Conservation (phyloP, 805 yeast genomes). For the Sugiyamaella chiloensis region DNA sequence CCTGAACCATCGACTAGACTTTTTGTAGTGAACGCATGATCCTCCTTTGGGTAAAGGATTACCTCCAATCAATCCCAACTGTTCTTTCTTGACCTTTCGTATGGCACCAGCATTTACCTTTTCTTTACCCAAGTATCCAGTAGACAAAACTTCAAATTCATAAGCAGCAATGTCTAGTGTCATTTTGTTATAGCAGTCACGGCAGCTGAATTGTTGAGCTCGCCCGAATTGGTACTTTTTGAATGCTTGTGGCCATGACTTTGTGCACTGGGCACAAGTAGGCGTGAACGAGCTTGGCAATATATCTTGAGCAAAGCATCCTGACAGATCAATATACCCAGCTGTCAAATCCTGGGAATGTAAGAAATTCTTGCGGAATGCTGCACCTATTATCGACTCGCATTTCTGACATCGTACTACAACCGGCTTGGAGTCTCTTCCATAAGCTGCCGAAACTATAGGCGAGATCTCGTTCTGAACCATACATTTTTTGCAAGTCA, state of each 20-base stretch:
- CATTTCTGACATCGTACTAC: conserved; percentile 36
- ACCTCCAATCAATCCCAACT: conserved; percentile 36
- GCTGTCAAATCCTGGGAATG: conserved; percentile 31
- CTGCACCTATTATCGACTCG: conserved; percentile 32
- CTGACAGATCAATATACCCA: conserved; percentile 39
- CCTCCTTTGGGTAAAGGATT: conserved; percentile 39
- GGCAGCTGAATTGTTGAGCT: conserved; percentile 32
- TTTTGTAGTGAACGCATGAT: conserved; percentile 39
- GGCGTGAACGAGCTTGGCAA: conserved; percentile 37
- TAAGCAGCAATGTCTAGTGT: conserved; percentile 33
- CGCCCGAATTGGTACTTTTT: conserved; percentile 35
- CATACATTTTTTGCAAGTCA: conserved; percentile 39
- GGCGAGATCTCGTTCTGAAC: conserved; percentile 34
- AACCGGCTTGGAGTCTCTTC: conserved; percentile 31
- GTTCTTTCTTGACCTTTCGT: conserved; percentile 20
- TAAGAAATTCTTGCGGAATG: conserved; percentile 37
- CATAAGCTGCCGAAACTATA: conserved; percentile 35
- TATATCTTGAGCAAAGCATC: conserved; percentile 36
- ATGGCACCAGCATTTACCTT: conserved; percentile 16
- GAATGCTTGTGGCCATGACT: conserved; percentile 27
- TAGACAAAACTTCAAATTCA: conserved; percentile 32
- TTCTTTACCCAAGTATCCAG: conserved; percentile 28
- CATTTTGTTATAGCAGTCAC: conserved; percentile 37
- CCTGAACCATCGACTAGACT: conserved; percentile 42
- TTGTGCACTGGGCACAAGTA: conserved; percentile 37